Conservation (phyloP, 1,139 yeast genomes). For the Protomyces lactucae-debilis region DNA sequence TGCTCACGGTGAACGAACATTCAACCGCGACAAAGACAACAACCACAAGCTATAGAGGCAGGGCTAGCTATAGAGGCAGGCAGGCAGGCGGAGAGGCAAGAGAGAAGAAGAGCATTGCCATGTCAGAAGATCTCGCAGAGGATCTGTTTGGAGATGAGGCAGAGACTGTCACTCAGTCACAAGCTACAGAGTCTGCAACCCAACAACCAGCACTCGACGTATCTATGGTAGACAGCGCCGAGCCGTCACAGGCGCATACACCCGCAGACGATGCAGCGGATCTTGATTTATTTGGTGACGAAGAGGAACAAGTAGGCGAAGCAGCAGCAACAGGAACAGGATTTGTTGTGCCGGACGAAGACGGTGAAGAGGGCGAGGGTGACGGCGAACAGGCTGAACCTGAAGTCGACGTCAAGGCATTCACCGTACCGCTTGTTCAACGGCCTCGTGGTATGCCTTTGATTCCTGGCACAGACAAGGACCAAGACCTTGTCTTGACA, state of each 20-base stretch:
- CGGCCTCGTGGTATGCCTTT: background rate
- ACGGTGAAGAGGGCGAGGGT: background rate
- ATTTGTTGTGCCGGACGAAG: background rate
- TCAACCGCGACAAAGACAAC: background rate
- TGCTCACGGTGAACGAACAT: background rate
- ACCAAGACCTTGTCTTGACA: background rate
- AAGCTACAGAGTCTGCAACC: background rate
- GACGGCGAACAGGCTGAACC: background rate
- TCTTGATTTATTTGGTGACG: constrained; percentile 18
- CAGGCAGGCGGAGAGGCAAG: no score
- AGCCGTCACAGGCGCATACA: background rate
- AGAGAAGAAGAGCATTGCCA: background rate
- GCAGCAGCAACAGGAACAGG: background rate
- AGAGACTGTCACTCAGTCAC: background rate
- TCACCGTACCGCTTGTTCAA: background rate
- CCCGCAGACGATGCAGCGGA: background rate
- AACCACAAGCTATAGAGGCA: background rate
- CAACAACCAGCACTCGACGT: background rate
- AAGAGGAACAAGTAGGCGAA: background rate
- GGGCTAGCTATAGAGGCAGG: background rate
- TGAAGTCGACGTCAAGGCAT: background rate
- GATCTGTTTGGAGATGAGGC: background rate
- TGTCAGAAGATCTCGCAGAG: background rate
- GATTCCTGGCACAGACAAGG: background rate
- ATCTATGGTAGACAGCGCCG: background rate